Conservation (phyloP, 2,329 filamentous ascomycete genomes). For the Dactylellina haptotyla region DNA sequence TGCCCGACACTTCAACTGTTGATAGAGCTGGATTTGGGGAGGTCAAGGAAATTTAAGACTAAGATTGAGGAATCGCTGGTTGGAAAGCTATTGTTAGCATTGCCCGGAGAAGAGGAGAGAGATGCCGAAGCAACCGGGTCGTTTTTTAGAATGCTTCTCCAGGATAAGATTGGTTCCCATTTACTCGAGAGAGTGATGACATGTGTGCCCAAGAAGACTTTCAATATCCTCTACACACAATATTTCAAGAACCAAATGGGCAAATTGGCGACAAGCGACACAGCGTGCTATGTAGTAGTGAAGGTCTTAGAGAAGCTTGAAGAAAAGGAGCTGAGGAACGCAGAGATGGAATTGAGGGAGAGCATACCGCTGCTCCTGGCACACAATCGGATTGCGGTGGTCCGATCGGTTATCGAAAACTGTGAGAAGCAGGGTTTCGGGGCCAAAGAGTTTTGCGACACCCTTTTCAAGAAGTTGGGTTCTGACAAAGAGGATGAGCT, state of each 20-base stretch:
- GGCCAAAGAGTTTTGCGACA: constrained; percentile 63
- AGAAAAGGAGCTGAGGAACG: constrained; percentile 82
- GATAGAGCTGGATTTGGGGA: constrained; percentile 82
- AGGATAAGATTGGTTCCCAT: constrained; percentile 88
- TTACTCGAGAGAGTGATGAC: constrained; percentile 87
- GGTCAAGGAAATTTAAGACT: constrained; percentile 74
- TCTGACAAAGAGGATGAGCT: constrained; percentile 61
- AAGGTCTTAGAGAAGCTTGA: constrained; percentile 83
- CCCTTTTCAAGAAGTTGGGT: constrained; percentile 68
- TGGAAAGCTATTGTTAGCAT: constrained; percentile 73
- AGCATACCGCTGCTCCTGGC: constrained; percentile 78
- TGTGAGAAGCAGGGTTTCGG: constrained; percentile 75
- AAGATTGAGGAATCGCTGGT: constrained; percentile 73
- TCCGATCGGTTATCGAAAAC: constrained; percentile 84
- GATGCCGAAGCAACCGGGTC: constrained; percentile 75
- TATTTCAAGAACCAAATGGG: constrained; percentile 83
- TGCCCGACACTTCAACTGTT: constrained; percentile 94
- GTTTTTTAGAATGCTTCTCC: constrained; percentile 87
- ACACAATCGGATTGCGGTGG: constrained; percentile 78
- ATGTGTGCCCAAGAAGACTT: constrained; percentile 83
- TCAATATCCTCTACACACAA: constrained; percentile 84
- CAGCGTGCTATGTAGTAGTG: constrained; percentile 87
- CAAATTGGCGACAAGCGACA: constrained; percentile 85
- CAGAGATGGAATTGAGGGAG: constrained; percentile 76
- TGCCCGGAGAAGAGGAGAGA: constrained; percentile 79